Evolutionary conservation across 768 basidiomycete species (phyloP), one percentile per base, ranked within the genome.

Genomic region (Kwoniella shandongensis): DNA sequence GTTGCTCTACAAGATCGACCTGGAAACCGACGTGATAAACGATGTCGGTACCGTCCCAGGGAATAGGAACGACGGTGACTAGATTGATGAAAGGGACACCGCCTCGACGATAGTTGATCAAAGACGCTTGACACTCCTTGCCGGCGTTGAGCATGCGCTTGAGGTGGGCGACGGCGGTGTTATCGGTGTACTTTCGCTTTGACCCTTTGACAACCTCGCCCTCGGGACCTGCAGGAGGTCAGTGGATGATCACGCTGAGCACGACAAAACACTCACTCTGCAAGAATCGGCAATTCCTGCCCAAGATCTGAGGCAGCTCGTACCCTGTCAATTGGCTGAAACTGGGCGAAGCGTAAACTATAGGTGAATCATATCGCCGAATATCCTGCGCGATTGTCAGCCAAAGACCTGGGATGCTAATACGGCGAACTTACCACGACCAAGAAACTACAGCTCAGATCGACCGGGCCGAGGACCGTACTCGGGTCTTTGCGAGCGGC

Each of bases 1-100:
- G 91, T 78, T 93, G 91, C 67, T 87, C 85, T 17, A 85, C 85
- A 46, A 99, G 80, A 76, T 97, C 91, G 53, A 96, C 88, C 77
- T 99, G 92, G 80, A 99, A 98, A 0, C 96, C 96, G 48, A 99
- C 86, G 67, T 89, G 87, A 73, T 88, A 94, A 8, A 84, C 85
- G 38, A 89, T 81, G 42, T 93, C 87, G 51, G 85, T 83, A 35
- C 81, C 86, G 40, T 84, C 81, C 62, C 87, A 89, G 0, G 80
- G 73, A 57, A 97, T 82, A 17, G 96, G 94, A 35, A 98, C 88
- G 67, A 97, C 72, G 1, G 88, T 88, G 62, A 98, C 85, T 54
- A 94, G 84, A 72, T 98, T 99, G 77, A 89, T 84, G 77, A 98
- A 98, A 1, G 91, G 83, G 20, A 81, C 78, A 8, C 91, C 90